phyloP scores from a whole-genome alignment of 1,139 yeast species.

The Cylindricascospora bacillispora region DNA sequence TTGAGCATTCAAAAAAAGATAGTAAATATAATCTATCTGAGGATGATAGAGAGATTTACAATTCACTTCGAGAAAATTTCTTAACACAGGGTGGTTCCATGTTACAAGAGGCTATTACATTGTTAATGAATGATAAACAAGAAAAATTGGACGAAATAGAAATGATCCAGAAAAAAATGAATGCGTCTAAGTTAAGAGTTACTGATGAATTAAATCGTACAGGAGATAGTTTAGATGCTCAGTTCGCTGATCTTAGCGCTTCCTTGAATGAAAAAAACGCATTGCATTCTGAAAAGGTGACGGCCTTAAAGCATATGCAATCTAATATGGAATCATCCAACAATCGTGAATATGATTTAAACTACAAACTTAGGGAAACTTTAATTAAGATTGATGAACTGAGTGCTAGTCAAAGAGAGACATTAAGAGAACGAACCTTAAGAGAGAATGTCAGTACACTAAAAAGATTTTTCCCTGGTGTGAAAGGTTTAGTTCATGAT shows the following conservation, averaged over 20 bases:
- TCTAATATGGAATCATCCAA: constrained; percentile 24
- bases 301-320: constrained; percentile 25
- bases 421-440: constrained; percentile 51
- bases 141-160: constrained; percentile 31
- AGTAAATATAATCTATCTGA: constrained; percentile 32
- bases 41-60: constrained; percentile 49
- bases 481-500: constrained; percentile 68
- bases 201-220: constrained; percentile 27
- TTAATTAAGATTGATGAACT: constrained; percentile 55
- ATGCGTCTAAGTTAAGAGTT: constrained; percentile 30
- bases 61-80: constrained; percentile 43
- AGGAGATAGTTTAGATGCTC: constrained; percentile 31
- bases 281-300: constrained; percentile 31
- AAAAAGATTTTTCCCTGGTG: constrained; percentile 66
- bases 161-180: constrained; percentile 30
- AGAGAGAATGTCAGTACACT: constrained; percentile 62
- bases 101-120: constrained; percentile 38
- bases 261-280: constrained; percentile 34
- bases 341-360: constrained; percentile 35
- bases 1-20: constrained; percentile 16
- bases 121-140: constrained; percentile 35
- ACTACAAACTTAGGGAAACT: constrained; percentile 52
- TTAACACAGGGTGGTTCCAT: constrained; percentile 46
- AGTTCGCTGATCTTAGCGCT: constrained; percentile 28
- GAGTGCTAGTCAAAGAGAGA: constrained; percentile 64